Evolutionary conservation across 2,329 filamentous ascomycete genomes (phyloP), one percentile per base, ranked within the genome.

Genomic region (Pyricularia sp.): DNA sequence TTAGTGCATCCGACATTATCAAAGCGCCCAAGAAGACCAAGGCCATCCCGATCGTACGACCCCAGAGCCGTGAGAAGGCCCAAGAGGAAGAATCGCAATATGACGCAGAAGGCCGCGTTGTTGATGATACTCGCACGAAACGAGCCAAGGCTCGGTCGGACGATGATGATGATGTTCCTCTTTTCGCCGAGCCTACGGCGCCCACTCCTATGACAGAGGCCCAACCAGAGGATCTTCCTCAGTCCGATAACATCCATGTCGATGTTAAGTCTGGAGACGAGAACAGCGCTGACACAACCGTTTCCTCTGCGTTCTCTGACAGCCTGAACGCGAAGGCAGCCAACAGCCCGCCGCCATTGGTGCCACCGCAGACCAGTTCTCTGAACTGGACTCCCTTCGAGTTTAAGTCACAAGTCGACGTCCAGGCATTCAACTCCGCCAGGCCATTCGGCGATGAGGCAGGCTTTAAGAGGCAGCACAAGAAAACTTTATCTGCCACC

Each of bases 21-120:
- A 89, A 89, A 70, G 83, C 87, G 7, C 74, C 77, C 0, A 91
- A 89, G 76, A 86, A 85, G 70, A 90, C 88, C 4, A 97, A 94
- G 76, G 91, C 91, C 10, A 84, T 96, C 65, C 89, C 92, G 0
- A 96, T 96, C 67, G 77, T 93, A 10, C 82, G 81, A 53, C 89
- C 90, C 1, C 80, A 85, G 65, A 86, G 79, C 70, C 85, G 79
- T 69, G 75, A 73, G 1, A 72, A 75, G 19, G 72, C 74, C 1
- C 69, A 70, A 35, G 68, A 73, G 10, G 73, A 73, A 31, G 70
- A 68, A n/a, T 65, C 67, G 0, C 67, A 69, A 7, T 73, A 88
- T 66, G 84, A 86, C 66, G 79, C 82, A 3, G 81, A 87, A 67
- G 86, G 87, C 19, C 84, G 86, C 30, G 75, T 83, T 24, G 81